A percentile compares a stretch with the other conserved stretches of the same genome.
Evolutionary conservation across 768 basidiomycete species (phyloP).

Genomic region (Russula lepida): DNA sequence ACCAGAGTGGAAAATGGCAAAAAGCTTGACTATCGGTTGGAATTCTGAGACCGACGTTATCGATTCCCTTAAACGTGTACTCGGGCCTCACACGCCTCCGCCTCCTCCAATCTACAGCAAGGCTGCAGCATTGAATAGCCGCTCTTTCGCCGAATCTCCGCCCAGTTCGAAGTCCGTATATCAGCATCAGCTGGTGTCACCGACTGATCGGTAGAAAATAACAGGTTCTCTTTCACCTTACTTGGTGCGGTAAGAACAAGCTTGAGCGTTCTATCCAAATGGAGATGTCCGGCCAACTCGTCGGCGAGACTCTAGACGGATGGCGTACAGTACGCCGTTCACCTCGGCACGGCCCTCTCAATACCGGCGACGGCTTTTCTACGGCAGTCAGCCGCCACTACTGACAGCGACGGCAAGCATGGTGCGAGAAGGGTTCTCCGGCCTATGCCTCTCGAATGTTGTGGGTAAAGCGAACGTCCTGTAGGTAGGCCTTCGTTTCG

Average conservation of each 20-base stretch:
- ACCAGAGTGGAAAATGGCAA: not conserved
- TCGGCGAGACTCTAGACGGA: not conserved
- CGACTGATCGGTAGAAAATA: slow-evolving; percentile 16
- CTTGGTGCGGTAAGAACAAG: slow-evolving; percentile 8
- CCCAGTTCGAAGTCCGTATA: not conserved
- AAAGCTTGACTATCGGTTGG: slow-evolving; percentile 4
- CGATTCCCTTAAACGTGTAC: slow-evolving; percentile 2
- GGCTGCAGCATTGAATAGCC: not conserved
- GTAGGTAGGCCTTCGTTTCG: not conserved
- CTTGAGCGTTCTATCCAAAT: slow-evolving; percentile 5
- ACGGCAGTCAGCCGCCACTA: not conserved
- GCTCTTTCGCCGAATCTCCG: slow-evolving; percentile 12
- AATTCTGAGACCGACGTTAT: not conserved
- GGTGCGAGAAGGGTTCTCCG: not conserved
- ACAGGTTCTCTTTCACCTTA: slow-evolving; percentile 5
- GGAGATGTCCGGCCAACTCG: not conserved
- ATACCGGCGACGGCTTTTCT: not conserved
- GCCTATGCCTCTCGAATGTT: not conserved
- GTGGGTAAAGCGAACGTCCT: not conserved
- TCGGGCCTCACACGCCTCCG: not conserved
- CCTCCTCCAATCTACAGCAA: not conserved
- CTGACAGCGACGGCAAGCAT: not conserved
- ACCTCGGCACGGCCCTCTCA: not conserved
- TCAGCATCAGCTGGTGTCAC: not conserved
- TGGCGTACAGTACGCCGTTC: no score